These are phyloP conservation scores for Pleomassaria siparia DNA, from an alignment of 2,329 filamentous ascomycete genomes.

Conservation along the genomic window DNA sequence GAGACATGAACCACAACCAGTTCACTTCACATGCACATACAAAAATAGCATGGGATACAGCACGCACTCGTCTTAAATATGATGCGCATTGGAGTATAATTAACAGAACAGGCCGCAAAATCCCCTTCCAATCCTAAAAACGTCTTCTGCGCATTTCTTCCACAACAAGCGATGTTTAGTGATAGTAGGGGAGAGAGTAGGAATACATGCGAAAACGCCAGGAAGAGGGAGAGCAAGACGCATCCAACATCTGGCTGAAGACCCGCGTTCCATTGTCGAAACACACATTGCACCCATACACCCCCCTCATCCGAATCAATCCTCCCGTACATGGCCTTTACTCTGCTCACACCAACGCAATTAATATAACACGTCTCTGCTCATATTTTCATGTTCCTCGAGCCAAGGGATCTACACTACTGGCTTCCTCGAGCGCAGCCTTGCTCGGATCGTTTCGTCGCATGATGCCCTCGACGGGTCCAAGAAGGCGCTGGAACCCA, in stretches of 20 bases:
- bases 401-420: conserved; percentile 66
- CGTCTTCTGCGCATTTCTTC: conserved; percentile 12
- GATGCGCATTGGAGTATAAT: conserved; percentile 35
- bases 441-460: conserved; percentile 67
- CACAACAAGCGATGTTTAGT: conserved; percentile 34
- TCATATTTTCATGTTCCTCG: conserved; percentile 17
- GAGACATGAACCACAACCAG: not conserved
- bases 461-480: conserved; percentile 94
- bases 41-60: not conserved
- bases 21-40: not conserved
- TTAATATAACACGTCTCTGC: not conserved
- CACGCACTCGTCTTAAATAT: conserved; percentile 20
- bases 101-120: conserved; percentile 25
- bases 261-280: conserved; percentile 4
- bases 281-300: conserved; percentile 1
- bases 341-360: conserved; percentile 5
- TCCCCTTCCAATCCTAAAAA: conserved; percentile 12
- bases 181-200: conserved; percentile 41
- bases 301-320: not conserved
- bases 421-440: conserved; percentile 27
- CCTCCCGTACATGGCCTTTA: not conserved
- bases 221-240: conserved; percentile 10
- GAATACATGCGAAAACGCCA: conserved; percentile 38
- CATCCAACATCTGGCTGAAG: conserved; percentile 10
- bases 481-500: conserved; percentile 89